Evolutionary conservation across 352 stramenopile species (phyloP), one percentile per base, ranked within the genome.

Genomic region (Pythium folliculosum): DNA sequence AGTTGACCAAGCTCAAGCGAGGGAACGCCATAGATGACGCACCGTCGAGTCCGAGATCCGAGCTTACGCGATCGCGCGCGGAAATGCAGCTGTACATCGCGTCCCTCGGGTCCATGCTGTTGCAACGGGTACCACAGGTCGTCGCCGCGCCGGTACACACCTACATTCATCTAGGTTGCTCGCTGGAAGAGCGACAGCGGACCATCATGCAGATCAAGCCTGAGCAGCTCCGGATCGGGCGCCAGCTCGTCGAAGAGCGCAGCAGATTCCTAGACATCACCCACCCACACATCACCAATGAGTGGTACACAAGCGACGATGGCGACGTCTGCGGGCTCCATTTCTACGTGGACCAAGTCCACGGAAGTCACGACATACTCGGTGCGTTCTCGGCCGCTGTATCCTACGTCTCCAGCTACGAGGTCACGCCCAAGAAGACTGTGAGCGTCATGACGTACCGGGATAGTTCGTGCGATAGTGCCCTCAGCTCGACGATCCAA

Each of bases 401-500:
- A 2, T 83, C 81, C 19, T 86, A 80, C 54, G 76, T 77, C 23
- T 69, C 66, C 60, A 89, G 81, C 60, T 76, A 80, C 14, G 76
- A 91, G 70, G 82, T 89, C 59, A 78, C 74, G n/a, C 76, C 86
- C 51, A 85, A 79, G 9, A 77, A 88, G 64, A 78, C 64, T 0
- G 66, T 84, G 1, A 81, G 80, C n/a, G 77, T 82, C 55, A 82
- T 90, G 44, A 91, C 73, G 17, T 88, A 89, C 54, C 79, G 81
- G n/a, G 83, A 91, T 32, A 78, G 89, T 25, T 71, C 82, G 52
- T 64, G 80, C 40, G 58, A 61, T 23, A 51, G 58, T 30, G 63
- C 62, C 21, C 63, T 61, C 35, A 73, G 60, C 32, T 80, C 78
- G 5, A 62, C 58, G 40, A 65, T 69, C 4, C 79, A 88, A 48